phyloP scores from a whole-genome alignment of 805 yeast species.

The Tetrapisispora fleetii region DNA sequence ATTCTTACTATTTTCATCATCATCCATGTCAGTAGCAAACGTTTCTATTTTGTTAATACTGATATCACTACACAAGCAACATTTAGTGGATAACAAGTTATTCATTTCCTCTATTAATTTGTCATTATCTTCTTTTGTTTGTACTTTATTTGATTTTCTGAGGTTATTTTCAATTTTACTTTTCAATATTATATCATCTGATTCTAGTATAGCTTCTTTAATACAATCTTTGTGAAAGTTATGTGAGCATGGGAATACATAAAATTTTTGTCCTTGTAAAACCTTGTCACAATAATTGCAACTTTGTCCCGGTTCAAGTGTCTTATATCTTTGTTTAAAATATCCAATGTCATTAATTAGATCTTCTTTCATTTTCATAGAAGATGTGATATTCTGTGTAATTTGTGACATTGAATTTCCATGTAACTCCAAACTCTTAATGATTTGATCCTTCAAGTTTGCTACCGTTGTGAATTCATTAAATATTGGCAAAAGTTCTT shows the following conservation, averaged over 20 bases:
- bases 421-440: conserved; percentile 65
- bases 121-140: conserved; percentile 21
- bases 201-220: conserved; percentile 46
- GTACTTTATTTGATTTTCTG: conserved; percentile 19
- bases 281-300: conserved; percentile 67
- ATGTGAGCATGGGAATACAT: conserved; percentile 84
- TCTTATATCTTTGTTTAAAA: conserved; percentile 45
- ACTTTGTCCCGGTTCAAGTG: conserved; percentile 74
- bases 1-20: conserved; percentile 32
- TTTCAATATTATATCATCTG: conserved; percentile 59
- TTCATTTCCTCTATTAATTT: conserved; percentile 63
- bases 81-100: conserved; percentile 47
- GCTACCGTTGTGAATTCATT: conserved; percentile 79
- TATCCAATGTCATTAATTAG: conserved; percentile 50
- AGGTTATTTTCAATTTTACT: conserved; percentile 43
- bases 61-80: conserved; percentile 68
- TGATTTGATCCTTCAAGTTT: conserved; percentile 74
- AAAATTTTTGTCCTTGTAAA: conserved; percentile 60
- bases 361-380: conserved; percentile 49
- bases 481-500: conserved; percentile 73
- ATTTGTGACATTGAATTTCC: conserved; percentile 56
- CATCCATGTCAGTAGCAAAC: conserved; percentile 40
- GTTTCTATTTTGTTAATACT: conserved; percentile 58
- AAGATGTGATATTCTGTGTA: conserved; percentile 65
- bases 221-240: conserved; percentile 84